These are phyloP conservation scores for Mycena leptocephala DNA, from an alignment of 768 basidiomycete genomes.

Conservation along the genomic window DNA sequence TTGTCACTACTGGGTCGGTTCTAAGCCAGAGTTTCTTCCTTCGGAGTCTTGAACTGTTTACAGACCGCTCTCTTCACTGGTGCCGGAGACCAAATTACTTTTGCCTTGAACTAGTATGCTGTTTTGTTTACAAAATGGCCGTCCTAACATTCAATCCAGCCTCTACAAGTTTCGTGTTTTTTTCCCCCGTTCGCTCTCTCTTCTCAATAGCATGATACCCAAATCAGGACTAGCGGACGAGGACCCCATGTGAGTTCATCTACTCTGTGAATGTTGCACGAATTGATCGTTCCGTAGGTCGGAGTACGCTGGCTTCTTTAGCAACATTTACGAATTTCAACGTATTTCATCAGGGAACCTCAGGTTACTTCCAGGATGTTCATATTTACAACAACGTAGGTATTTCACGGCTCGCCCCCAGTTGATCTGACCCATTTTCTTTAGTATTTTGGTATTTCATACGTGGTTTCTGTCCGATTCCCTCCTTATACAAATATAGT, in stretches of 20 bases:
- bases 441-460: conserved; percentile 28
- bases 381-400: conserved; percentile 41
- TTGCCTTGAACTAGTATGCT: conserved; percentile 41
- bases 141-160: not conserved
- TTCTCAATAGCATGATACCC: not conserved
- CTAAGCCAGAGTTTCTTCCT: conserved; percentile 19
- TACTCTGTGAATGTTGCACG: not conserved
- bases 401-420: not conserved
- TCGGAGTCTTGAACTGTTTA: not conserved
- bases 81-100: conserved; percentile 42
- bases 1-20: conserved; percentile 32
- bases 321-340: not conserved
- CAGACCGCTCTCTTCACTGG: conserved; percentile 39
- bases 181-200: not conserved
- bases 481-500: conserved; percentile 21
- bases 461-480: not conserved
- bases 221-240: conserved; percentile 38
- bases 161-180: conserved; percentile 27
- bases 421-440: not conserved
- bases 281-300: not conserved
- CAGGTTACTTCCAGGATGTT: conserved; percentile 42
- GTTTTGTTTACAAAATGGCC: not conserved
- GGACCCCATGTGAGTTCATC: conserved; percentile 39
- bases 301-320: not conserved
- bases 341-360: conserved; percentile 25